Conservation (phyloP, 495 filamentous ascomycete species). For the Annulohypoxylon maeteangense region DNA sequence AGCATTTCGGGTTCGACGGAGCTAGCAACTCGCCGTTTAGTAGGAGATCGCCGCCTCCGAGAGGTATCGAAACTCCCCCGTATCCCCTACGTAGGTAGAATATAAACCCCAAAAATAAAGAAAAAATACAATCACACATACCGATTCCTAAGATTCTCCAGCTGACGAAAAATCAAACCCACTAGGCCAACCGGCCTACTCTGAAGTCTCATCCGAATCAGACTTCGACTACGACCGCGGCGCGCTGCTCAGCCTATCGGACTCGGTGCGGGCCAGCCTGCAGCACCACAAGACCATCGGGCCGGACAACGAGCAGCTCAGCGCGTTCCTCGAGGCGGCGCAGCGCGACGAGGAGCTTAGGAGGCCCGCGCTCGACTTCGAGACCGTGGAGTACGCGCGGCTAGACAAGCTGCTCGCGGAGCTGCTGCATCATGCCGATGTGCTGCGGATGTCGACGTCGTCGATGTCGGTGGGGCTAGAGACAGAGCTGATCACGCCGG, state of each 20-base stretch:
- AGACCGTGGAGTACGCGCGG: slow-evolving; percentile 52
- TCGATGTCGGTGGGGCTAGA: neutral
- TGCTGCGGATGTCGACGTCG: neutral
- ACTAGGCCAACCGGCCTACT: slow-evolving; percentile 18
- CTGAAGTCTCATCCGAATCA: slow-evolving; percentile 6
- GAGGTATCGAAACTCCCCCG: slow-evolving; percentile 21
- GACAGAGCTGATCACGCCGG: neutral
- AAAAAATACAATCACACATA: neutral
- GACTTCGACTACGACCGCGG: slow-evolving; percentile 30
- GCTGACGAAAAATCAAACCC: neutral
- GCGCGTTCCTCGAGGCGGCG: slow-evolving; percentile 50
- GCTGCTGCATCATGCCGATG: slow-evolving; percentile 42
- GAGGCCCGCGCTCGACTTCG: slow-evolving; percentile 41
- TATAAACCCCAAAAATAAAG: neutral
- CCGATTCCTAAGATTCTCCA: neutral
- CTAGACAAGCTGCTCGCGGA: slow-evolving; percentile 57
- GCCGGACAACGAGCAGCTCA: slow-evolving; percentile 40
- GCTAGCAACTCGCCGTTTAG: slow-evolving; percentile 22
- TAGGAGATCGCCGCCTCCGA: slow-evolving; percentile 22
- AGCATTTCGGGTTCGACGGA: slow-evolving; percentile 41
- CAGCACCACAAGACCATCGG: slow-evolving; percentile 22
- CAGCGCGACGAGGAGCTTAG: slow-evolving; percentile 45
- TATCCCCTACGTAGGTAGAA: neutral
- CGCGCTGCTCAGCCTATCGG: slow-evolving; percentile 47
- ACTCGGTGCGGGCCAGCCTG: slow-evolving; percentile 49